Conservation (phyloP, 2,329 filamentous ascomycete genomes). For the Clarireedia sp. region DNA sequence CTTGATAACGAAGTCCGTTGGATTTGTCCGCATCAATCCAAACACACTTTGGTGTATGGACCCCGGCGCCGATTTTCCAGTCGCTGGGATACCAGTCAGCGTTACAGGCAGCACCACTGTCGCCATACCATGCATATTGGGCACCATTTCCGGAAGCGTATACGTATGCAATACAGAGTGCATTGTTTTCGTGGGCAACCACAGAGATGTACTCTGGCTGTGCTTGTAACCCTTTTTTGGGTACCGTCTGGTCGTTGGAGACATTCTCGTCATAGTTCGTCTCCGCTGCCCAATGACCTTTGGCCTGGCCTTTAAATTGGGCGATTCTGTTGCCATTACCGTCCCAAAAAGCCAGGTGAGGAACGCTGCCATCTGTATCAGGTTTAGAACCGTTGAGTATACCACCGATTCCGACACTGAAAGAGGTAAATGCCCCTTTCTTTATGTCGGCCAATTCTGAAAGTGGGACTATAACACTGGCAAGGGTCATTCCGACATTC, state of each 20-base stretch:
- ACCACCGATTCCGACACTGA: not conserved
- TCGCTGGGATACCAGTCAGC: not conserved
- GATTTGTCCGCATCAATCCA: not conserved
- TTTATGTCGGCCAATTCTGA: not conserved
- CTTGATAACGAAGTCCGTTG: not conserved
- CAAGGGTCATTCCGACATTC: not conserved
- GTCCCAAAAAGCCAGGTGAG: not conserved
- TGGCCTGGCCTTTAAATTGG: not conserved
- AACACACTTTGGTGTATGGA: not conserved
- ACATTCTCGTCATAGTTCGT: not conserved
- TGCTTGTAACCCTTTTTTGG: not conserved
- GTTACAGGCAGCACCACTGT: not conserved
- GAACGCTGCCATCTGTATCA: not conserved
- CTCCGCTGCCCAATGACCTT: not conserved
- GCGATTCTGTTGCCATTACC: not conserved
- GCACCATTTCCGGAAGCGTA: not conserved
- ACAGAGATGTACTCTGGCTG: not conserved
- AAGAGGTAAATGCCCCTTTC: not conserved
- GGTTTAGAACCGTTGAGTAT: not conserved
- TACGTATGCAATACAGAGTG: not conserved
- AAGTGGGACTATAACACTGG: not conserved
- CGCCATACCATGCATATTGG: not conserved
- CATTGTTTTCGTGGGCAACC: not conserved
- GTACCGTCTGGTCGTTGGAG: not conserved
- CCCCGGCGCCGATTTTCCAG: not conserved